Evolutionary conservation across 805 yeast species (phyloP).

Genomic region (Ogataea trehaloabstinens): DNA sequence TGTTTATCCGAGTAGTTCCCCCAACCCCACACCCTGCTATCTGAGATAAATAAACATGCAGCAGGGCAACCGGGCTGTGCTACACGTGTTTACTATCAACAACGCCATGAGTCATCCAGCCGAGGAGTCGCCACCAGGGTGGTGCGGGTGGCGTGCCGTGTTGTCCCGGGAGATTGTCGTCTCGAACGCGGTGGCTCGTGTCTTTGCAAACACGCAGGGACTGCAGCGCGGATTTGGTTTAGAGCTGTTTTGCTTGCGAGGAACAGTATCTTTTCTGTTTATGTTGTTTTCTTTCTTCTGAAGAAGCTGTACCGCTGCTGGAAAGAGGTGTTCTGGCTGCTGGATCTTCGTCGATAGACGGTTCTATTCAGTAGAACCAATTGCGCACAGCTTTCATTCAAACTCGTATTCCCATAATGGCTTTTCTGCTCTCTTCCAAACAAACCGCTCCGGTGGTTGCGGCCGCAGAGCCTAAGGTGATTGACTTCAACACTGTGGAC

Average conservation of each 20-base stretch:
- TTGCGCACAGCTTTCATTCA: background rate
- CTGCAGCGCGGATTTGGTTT: background rate
- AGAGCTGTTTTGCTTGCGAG: background rate
- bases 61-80: background rate
- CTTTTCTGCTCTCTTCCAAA: constrained; percentile 5
- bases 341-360: background rate
- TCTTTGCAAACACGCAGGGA: too few relatives aligned
- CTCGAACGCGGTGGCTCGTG: too few relatives aligned
- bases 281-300: background rate
- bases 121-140: too few relatives aligned
- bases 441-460: constrained; percentile 1
- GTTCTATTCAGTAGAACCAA: background rate
- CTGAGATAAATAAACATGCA: too few relatives aligned
- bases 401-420: background rate
- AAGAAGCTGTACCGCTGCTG: too few relatives aligned
- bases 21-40: too few relatives aligned
- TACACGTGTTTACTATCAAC: background rate
- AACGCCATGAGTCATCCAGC: too few relatives aligned
- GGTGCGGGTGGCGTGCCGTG: too few relatives aligned
- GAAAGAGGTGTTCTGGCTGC: too few relatives aligned
- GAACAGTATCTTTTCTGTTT: background rate
- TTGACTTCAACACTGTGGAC: constrained; percentile 25
- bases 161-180: too few relatives aligned
- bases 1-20: too few relatives aligned
- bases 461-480: constrained; percentile 12